A percentile compares a stretch with the other conserved stretches of the same genome.
Evolutionary conservation across 495 filamentous ascomycete genomes (phyloP).

Genomic region (Neurospora hispaniola): DNA sequence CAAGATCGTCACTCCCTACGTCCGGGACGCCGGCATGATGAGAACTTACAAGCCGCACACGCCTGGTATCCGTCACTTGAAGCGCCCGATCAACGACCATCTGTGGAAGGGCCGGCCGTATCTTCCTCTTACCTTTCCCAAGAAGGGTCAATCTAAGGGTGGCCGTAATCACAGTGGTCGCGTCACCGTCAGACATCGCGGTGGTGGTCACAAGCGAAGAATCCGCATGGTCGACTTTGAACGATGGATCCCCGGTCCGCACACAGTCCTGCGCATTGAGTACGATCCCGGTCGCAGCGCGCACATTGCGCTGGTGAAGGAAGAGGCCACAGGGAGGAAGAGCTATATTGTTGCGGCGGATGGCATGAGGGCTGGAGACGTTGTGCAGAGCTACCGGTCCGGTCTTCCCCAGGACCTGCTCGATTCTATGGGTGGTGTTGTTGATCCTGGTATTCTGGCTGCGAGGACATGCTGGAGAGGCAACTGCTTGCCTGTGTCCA

Average conservation of each 20-base stretch:
- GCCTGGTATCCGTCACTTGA: constrained; percentile 85
- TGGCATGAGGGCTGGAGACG: constrained; percentile 84
- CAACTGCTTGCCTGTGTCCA: constrained; percentile 87
- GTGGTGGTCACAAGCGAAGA: constrained; percentile 81
- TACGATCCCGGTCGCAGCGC: constrained; percentile 88
- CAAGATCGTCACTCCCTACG: constrained; percentile 12
- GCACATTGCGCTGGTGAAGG: constrained; percentile 78
- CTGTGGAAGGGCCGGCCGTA: constrained; percentile 87
- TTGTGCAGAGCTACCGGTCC: constrained; percentile 77
- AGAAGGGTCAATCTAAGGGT: constrained; percentile 84
- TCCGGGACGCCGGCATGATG: constrained; percentile 36
- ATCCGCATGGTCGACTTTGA: constrained; percentile 85
- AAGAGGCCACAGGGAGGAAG: constrained; percentile 54
- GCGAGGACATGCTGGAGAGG: constrained; percentile 89
- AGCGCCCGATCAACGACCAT: constrained; percentile 87
- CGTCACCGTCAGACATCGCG: constrained; percentile 81
- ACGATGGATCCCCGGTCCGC: constrained; percentile 63
- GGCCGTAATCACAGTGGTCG: constrained; percentile 79
- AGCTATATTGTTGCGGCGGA: constrained; percentile 90
- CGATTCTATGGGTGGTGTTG: constrained; percentile 76
- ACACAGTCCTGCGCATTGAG: constrained; percentile 86
- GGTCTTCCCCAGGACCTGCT: constrained; percentile 80
- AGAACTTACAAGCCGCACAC: constrained; percentile 91
- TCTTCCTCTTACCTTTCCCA: constrained; percentile 72
- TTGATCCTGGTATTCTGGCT: constrained; percentile 90